Conservation (phyloP, 108 stramenopile genomes). For the Fragilaria radians region DNA sequence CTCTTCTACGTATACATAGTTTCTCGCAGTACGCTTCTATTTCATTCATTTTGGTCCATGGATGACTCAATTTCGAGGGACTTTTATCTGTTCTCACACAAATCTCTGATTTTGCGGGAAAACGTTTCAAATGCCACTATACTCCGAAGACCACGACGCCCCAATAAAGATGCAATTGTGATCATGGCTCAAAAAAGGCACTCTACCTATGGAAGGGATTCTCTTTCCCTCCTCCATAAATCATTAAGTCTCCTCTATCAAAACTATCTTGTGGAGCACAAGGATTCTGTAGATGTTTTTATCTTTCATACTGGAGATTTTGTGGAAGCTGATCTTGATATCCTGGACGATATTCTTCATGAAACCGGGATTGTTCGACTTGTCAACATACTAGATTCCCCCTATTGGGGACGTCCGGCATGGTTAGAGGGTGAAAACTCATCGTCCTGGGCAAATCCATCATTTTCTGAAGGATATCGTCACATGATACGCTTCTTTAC, state of each 20-base stretch:
- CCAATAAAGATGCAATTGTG: conserved; percentile 32
- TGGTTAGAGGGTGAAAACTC: conserved; percentile 1
- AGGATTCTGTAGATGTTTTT: conserved; percentile 31
- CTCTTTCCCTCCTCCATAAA: conserved; percentile 23
- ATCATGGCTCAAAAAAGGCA: conserved; percentile 49
- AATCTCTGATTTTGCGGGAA: no score
- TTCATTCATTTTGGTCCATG: no score
- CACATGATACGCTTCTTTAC: conserved; percentile 67
- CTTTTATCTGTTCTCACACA: no score
- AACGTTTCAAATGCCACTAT: no score
- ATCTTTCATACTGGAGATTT: conserved; percentile 51
- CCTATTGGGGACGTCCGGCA: background rate
- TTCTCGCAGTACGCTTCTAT: no score
- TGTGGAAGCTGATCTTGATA: conserved; percentile 20
- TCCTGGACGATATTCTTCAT: background rate
- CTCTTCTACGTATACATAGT: no score
- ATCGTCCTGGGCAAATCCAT: conserved; percentile 14
- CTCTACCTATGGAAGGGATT: conserved; percentile 34
- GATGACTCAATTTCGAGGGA: no score
- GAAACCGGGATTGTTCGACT: background rate
- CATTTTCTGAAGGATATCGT: conserved; percentile 24
- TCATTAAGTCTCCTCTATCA: conserved; percentile 41
- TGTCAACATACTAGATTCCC: background rate
- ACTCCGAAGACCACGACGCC: no score
- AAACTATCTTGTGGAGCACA: conserved; percentile 48